Evolutionary conservation across 2,329 filamentous ascomycete genomes (phyloP), one percentile per base, ranked within the genome.

Genomic region (Fusarium sp.): DNA sequence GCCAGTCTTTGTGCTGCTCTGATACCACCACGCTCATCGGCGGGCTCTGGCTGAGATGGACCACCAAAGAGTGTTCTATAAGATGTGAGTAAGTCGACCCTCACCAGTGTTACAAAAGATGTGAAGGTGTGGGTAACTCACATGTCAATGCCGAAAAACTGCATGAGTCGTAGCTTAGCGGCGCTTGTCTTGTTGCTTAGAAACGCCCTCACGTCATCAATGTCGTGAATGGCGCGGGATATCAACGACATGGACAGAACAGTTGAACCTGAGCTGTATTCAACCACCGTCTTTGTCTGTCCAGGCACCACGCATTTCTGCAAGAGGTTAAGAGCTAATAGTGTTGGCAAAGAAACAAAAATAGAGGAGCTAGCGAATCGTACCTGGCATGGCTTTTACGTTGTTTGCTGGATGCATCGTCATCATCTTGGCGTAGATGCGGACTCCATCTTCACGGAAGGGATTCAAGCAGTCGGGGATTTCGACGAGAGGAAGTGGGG

Each of bases 361-460:
- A 24, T 1, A n/a, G 13, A 2, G 6, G 24, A 13, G 4, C 2
- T 14, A 2, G 11, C 14, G 9, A 3, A 13, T 9, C 8, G 2
- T 66, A 87, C 87, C 88, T 74, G 90, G 90, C 80, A 92, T 86
- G 3, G 87, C 86, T 77, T 92, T 92, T 73, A 92, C 90, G 57
- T 92, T 92, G 70, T 92, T 89, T 5, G 89, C 88, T 1, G 90
- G 90, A 74, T 90, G 88, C 83, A 88, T 88, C 3, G 88, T 89
- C 86, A 92, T 88, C 88, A 92, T 89, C 81, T 92, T 92, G 40
- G 90, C 90, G 71, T 90, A 91, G 62, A 92, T 90, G 13, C 89
- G 86, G 6, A 92, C 87, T 5, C 88, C 88, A 86, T 91, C 86
- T 29, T 85, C 71, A 22, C 86, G 83, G 70, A 87, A 89, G 3